These are phyloP conservation scores for Fusarium oligoseptatum DNA, from an alignment of 2,329 filamentous ascomycete species.

Conservation along the genomic window DNA sequence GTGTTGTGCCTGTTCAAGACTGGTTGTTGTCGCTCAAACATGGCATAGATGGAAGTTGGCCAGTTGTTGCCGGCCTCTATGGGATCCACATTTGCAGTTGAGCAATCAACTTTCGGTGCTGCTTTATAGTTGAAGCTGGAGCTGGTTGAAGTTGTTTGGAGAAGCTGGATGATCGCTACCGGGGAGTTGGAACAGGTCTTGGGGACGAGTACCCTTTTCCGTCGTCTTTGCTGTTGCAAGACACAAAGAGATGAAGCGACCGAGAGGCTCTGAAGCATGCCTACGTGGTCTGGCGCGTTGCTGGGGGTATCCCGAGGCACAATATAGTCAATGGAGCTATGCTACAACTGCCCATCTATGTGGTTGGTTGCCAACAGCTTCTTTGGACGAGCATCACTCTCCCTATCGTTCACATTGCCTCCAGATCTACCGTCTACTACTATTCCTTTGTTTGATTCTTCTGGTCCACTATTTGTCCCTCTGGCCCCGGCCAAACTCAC, in stretches of 20 bases:
- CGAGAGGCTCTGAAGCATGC: not conserved
- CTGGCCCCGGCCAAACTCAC: slow-evolving; percentile 14
- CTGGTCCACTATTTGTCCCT: slow-evolving; percentile 5
- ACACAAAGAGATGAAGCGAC: not conserved
- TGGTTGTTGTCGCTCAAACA: not conserved
- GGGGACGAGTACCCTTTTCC: not conserved
- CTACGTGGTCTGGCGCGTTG: not conserved
- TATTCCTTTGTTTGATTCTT: slow-evolving; percentile 39
- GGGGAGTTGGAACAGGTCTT: not conserved
- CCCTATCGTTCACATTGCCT: not conserved
- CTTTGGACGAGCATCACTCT: not conserved
- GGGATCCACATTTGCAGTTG: not conserved
- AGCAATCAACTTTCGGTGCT: not conserved
- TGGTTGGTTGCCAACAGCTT: not conserved
- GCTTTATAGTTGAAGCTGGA: slow-evolving; percentile 9
- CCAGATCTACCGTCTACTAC: not conserved
- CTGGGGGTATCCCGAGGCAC: not conserved
- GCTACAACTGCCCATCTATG: not conserved
- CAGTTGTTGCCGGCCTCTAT: not conserved
- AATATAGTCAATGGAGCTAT: not conserved
- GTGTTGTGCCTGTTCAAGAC: slow-evolving; percentile 15
- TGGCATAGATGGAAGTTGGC: not conserved
- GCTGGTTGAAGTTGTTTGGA: not conserved
- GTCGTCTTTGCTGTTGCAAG: not conserved
- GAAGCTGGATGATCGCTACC: not conserved